Percentiles rank a stretch among this genome's conserved stretches.
Evolutionary conservation across 2,329 filamentous ascomycete genomes (phyloP).

Genomic region (Orbilia quercus): DNA sequence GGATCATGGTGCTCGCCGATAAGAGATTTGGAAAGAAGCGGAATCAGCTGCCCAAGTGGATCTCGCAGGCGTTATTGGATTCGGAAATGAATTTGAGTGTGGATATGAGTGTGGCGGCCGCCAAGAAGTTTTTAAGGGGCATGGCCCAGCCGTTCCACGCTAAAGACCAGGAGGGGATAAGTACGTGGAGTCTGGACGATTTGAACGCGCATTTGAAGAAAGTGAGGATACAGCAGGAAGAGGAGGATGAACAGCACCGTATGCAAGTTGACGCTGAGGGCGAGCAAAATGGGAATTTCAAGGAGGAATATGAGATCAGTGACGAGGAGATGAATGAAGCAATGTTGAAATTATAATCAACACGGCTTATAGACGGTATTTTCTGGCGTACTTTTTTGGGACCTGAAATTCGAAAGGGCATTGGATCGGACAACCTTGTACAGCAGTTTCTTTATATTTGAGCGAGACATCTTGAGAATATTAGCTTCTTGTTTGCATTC

Average conservation of each 20-base stretch:
- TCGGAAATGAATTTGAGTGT: conserved; percentile 90
- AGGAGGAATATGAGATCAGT: conserved; percentile 48
- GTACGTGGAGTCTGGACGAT: conserved; percentile 87
- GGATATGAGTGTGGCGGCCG: conserved; percentile 90
- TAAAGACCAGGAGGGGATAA: conserved; percentile 88
- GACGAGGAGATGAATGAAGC: conserved; percentile 54
- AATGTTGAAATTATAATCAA: conserved; percentile 38
- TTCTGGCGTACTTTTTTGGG: not conserved
- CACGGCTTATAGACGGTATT: not conserved
- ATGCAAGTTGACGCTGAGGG: conserved; percentile 60
- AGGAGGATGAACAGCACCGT: conserved; percentile 61
- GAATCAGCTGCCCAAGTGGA: conserved; percentile 93
- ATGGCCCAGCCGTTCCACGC: conserved; percentile 92
- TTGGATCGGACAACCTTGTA: conserved; percentile 23
- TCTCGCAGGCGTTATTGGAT: conserved; percentile 85
- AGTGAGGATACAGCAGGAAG: conserved; percentile 71
- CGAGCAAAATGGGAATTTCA: conserved; percentile 37
- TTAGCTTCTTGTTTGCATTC: conserved; percentile 1
- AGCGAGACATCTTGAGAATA: conserved; percentile 19
- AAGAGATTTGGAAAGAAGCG: conserved; percentile 93
- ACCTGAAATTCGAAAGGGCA: conserved; percentile 5
- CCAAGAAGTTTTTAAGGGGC: conserved; percentile 85
- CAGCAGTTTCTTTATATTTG: conserved; percentile 9
- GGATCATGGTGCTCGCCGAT: conserved; percentile 98
- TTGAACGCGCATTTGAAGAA: conserved; percentile 81